Evolutionary conservation across 2,329 filamentous ascomycete species (phyloP).

Genomic region (Elsinoe necatrix): DNA sequence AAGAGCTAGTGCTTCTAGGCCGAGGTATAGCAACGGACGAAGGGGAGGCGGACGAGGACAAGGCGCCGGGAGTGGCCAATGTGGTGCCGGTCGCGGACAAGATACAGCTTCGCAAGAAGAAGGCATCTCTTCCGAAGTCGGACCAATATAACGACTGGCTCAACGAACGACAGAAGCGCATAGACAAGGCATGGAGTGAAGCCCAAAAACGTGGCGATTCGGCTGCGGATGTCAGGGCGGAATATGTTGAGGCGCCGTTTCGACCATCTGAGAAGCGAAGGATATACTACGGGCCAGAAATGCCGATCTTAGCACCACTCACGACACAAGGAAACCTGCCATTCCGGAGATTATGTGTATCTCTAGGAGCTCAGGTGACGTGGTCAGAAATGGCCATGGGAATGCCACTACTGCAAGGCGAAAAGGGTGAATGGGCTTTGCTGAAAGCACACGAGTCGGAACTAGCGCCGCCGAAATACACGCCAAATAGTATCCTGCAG

Average conservation of each 20-base stretch:
- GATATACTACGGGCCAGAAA: conserved; percentile 90
- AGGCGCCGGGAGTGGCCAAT: conserved; percentile 63
- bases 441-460: conserved; percentile 89
- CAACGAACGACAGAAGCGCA: conserved; percentile 48
- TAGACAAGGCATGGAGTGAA: conserved; percentile 22
- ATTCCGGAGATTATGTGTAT: conserved; percentile 81
- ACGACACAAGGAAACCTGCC: conserved; percentile 96
- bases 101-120: conserved; percentile 64
- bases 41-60: conserved; percentile 22
- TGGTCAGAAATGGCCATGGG: conserved; percentile 99
- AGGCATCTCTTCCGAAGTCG: conserved; percentile 60
- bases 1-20: conserved; percentile 67
- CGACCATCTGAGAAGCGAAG: conserved; percentile 86
- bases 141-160: conserved; percentile 73
- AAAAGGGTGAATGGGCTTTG: conserved; percentile 88
- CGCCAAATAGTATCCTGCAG: conserved; percentile 52
- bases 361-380: conserved; percentile 82
- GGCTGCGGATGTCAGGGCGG: conserved; percentile 52
- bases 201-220: conserved; percentile 32
- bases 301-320: conserved; percentile 83
- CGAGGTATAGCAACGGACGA: conserved; percentile 42
- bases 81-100: conserved; percentile 62
- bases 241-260: conserved; percentile 78
- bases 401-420: conserved; percentile 78
- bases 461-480: conserved; percentile 60